Evolutionary conservation across 2,329 filamentous ascomycete species (phyloP).

Genomic region (Aspergillus aculeatinus): DNA sequence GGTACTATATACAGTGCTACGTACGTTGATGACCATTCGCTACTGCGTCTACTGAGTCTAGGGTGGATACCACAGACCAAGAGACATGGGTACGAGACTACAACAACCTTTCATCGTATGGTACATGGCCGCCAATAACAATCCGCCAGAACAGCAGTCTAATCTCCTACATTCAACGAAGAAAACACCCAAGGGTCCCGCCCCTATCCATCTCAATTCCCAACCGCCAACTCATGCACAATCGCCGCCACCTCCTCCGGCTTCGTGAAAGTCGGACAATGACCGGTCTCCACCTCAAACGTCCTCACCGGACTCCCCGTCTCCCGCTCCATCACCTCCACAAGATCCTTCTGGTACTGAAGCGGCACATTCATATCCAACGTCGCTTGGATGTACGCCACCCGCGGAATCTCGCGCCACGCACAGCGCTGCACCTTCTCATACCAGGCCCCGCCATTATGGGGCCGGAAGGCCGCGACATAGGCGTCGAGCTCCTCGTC

Average conservation of each 20-base stretch:
- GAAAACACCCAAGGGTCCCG: too few relatives aligned
- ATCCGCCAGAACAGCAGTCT: background rate
- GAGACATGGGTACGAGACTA: too few relatives aligned
- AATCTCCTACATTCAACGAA: too few relatives aligned
- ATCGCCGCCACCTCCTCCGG: conserved; percentile 5
- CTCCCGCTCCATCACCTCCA: background rate
- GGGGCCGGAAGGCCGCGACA: background rate
- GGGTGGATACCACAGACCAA: too few relatives aligned
- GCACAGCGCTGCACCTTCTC: background rate
- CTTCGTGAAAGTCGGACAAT: conserved; percentile 5
- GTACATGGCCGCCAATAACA: too few relatives aligned
- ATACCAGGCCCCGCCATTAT: conserved; percentile 11
- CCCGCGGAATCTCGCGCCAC: conserved; percentile 4
- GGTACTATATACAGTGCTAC: too few relatives aligned
- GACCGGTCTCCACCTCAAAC: conserved; percentile 6
- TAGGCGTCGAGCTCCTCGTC: conserved; percentile 3
- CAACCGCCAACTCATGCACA: background rate
- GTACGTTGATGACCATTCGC: too few relatives aligned
- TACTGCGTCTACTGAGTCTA: too few relatives aligned
- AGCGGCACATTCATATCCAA: conserved; percentile 8
- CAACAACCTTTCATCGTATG: too few relatives aligned
- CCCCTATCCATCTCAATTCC: background rate
- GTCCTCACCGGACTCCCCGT: background rate
- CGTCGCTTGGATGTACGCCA: conserved; percentile 1
- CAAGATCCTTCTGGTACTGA: conserved; percentile 7